Percentiles rank a stretch among this genome's conserved stretches.
These are phyloP conservation scores for Endotrypanum monterogeii DNA, from an alignment of 208 protist species.

Conservation along the genomic window DNA sequence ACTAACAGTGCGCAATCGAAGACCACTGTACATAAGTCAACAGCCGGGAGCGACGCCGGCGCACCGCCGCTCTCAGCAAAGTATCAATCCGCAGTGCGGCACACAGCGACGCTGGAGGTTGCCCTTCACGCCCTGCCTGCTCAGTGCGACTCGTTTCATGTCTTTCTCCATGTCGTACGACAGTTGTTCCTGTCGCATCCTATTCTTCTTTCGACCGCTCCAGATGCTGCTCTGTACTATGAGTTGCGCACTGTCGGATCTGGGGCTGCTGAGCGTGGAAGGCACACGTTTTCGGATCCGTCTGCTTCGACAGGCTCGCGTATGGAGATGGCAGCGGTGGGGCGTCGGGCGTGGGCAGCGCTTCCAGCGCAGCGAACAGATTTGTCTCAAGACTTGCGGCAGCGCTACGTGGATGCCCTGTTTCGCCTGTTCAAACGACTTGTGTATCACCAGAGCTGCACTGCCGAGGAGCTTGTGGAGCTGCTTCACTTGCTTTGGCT, in stretches of 20 bases:
- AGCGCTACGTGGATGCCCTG: constrained; percentile 29
- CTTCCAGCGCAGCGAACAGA: constrained; percentile 18
- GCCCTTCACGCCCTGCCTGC: constrained; percentile 10
- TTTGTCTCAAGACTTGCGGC: constrained; percentile 10
- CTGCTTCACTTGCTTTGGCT: constrained; percentile 31
- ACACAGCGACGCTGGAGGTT: constrained; percentile 12
- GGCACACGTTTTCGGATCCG: background rate
- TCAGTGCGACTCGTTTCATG: constrained; percentile 4
- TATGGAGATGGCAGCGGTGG: background rate
- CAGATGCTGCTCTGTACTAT: constrained; percentile 9
- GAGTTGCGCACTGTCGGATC: background rate
- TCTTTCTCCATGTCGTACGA: constrained; percentile 9
- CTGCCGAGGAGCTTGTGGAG: constrained; percentile 17
- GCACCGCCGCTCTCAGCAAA: background rate
- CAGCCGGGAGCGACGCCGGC: background rate
- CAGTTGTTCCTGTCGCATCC: constrained; percentile 15
- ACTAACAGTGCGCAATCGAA: background rate
- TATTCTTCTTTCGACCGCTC: constrained; percentile 10
- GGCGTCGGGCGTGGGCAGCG: constrained; percentile 1
- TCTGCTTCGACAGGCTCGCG: background rate
- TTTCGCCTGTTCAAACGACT: constrained; percentile 16
- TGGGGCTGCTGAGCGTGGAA: background rate
- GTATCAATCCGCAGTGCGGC: background rate
- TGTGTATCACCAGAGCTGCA: constrained; percentile 9
- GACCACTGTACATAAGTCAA: background rate